Evolutionary conservation across 345 rosid species (phyloP), one percentile per base, ranked within the genome.

Genomic region (Acer campestre): DNA sequence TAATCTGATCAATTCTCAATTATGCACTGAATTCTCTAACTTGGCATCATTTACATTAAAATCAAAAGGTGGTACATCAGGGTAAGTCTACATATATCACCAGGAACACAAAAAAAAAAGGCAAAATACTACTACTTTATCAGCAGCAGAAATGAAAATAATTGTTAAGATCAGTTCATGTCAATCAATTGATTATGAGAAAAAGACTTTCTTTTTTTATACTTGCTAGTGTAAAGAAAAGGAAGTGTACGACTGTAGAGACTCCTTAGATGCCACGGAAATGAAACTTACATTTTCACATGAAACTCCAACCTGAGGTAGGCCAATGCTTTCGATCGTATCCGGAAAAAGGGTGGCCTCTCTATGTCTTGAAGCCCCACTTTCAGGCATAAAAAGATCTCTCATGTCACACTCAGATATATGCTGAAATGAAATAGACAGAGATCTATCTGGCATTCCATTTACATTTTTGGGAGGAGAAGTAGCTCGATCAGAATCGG

Each of bases 251-350:
- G 62, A 70, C 46, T 13, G 20, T 53, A 46, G 1, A 1, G n/a
- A 71, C 17, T 48, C 29, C 55, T 59, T 64, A 20, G 38, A 61
- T 67, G 64, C 59, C 35, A 53, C 67, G 74, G 51, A 51, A 55
- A 70, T 44, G 49, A 74, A 75, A 86, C 91, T 73, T 84, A 90
- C 95, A 79, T 75, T 59, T 81, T 81, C 86, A 72, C 78, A 67
- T 40, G 83, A 78, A 76, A 76, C 80, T 66, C 80, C 81, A 35
- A 18, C 68, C 29, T 31, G 72, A 56, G 76, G 80, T 70, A 38
- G 76, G 82, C 79, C 51, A 51, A 71, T 53, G 81, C 63, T 81
- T 58, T 83, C 77, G 62, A 83, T 79, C 77, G 77, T 85, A 76
- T 87, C 80, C 11, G 83, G 77, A 71, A 79, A 73, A 74, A 85